Evolutionary conservation across 2,329 filamentous ascomycete genomes (phyloP).

Genomic region (Diatrype stigma): DNA sequence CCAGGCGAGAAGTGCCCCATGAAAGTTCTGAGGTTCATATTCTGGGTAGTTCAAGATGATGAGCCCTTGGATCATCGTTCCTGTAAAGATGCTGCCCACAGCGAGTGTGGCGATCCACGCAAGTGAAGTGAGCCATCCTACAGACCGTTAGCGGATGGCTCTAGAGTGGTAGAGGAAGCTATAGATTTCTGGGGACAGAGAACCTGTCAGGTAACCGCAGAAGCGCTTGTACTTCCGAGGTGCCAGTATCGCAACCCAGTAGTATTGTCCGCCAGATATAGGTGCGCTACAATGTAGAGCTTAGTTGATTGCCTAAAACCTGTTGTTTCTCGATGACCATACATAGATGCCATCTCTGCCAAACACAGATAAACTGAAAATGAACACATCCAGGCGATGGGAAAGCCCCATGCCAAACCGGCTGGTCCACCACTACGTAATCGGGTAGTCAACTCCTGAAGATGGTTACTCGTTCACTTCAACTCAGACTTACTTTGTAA

Average conservation of each 20-base stretch:
- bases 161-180: not conserved
- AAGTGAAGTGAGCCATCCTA: slow-evolving; percentile 15
- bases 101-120: slow-evolving; percentile 15
- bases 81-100: slow-evolving; percentile 10
- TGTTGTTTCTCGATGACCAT: not conserved
- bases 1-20: slow-evolving; percentile 12
- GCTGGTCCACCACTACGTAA: slow-evolving; percentile 12
- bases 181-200: not conserved
- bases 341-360: slow-evolving; percentile 16
- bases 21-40: slow-evolving; percentile 9
- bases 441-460: slow-evolving; percentile 2
- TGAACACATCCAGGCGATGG: slow-evolving; percentile 15
- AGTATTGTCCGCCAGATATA: slow-evolving; percentile 14
- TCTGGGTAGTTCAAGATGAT: slow-evolving; percentile 13
- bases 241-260: slow-evolving; percentile 14
- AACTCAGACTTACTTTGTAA: slow-evolving; percentile 6
- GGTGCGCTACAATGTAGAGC: slow-evolving; percentile 7
- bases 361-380: slow-evolving; percentile 14
- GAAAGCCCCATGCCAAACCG: slow-evolving; percentile 13
- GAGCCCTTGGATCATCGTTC: slow-evolving; percentile 14
- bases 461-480: not conserved
- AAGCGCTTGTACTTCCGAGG: slow-evolving; percentile 13
- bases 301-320: slow-evolving; percentile 1
- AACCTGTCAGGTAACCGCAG: slow-evolving; percentile 15
- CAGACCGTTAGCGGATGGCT: not conserved